Conservation (phyloP, 2,329 filamentous ascomycete genomes). For the Aotearoamyces nothofagi region DNA sequence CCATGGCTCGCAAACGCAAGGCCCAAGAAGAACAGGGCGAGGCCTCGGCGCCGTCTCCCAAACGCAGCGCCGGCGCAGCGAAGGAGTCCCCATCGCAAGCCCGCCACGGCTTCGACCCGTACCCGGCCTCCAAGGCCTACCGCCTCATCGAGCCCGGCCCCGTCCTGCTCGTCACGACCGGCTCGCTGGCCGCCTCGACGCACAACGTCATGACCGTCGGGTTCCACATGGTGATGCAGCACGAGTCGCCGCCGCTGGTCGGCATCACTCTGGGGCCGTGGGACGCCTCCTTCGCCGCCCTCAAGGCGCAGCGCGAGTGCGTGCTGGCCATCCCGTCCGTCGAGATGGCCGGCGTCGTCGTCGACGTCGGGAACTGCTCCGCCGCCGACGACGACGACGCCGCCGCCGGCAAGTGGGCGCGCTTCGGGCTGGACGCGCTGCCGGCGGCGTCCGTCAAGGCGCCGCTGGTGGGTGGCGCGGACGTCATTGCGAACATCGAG, state of each 20-base stretch:
- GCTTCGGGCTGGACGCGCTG: slow-evolving; percentile 17
- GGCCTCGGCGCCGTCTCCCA: neutral
- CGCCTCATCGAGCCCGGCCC: slow-evolving; percentile 22
- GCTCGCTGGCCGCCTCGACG: slow-evolving; percentile 63
- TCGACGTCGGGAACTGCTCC: slow-evolving; percentile 22
- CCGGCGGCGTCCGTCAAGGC: slow-evolving; percentile 17
- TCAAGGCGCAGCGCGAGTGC: slow-evolving; percentile 18
- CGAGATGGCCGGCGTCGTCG: slow-evolving; percentile 17
- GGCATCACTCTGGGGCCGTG: slow-evolving; percentile 20
- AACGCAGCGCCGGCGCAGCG: neutral
- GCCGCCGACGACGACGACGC: too few species aligned
- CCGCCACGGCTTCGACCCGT: slow-evolving; percentile 4
- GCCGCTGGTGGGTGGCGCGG: slow-evolving; percentile 18
- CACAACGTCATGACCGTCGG: slow-evolving; percentile 24
- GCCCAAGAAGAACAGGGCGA: neutral
- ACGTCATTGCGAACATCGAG: slow-evolving; percentile 21
- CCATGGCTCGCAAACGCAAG: too few species aligned
- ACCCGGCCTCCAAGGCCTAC: slow-evolving; percentile 13
- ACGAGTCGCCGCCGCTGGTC: slow-evolving; percentile 20
- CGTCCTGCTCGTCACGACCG: slow-evolving; percentile 20
- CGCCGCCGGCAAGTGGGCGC: slow-evolving; percentile 18
- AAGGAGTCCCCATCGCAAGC: neutral
- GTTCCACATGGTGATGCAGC: slow-evolving; percentile 24
- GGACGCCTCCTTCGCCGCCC: slow-evolving; percentile 18
- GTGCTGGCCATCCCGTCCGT: slow-evolving; percentile 20